Evolutionary conservation across 768 basidiomycete genomes (phyloP), one percentile per base, ranked within the genome.

Genomic region (Phanerodontia chrysosporium): DNA sequence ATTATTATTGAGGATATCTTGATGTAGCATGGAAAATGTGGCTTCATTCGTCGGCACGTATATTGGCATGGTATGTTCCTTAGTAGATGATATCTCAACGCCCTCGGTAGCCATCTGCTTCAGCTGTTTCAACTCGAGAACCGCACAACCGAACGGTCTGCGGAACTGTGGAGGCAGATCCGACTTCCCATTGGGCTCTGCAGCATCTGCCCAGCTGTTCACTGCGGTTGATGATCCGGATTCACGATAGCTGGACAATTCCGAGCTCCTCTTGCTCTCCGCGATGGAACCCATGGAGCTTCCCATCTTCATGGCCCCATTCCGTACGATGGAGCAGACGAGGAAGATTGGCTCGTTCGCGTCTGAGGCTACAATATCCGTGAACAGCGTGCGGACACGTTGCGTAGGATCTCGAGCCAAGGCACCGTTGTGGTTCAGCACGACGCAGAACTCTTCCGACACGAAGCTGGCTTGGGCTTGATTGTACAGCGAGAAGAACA

Each of bases 81-180:
- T 80, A 21, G 85, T 79, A 1, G 83, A 73, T 5, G 84, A 82
- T 1, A 85, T 78, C 60, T 91, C 87, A 14, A 75, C 65, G 51
- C 83, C 80, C 35, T 93, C 91, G 0, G 77, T 74, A 1, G 82
- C 75, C 76, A 91, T 84, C 67, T 83, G 85, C 63, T 75, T 80
- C 55, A 95, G 73, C 65, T 92, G 89, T 0, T 85, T 83, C 39
- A 98, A 73, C 66, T 97, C 92, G 55, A 98, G 74, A 10, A 97
- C 88, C 2, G 96, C 96, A 68, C 94, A 97, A n/a, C 95, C 96
- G 68, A 98, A 94, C 0, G 96, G 96, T 52, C 96, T 78, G 36
- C 96, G 83, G 66, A 89, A 89, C 56, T 82, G 81, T 25, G 72
- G 62, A 8, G 74, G 69, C n/a, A 66, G 58, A 10, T 83, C 83